Base-by-base conservation (phyloP, 352 stramenopile species). In the Pythium volutum region DNA sequence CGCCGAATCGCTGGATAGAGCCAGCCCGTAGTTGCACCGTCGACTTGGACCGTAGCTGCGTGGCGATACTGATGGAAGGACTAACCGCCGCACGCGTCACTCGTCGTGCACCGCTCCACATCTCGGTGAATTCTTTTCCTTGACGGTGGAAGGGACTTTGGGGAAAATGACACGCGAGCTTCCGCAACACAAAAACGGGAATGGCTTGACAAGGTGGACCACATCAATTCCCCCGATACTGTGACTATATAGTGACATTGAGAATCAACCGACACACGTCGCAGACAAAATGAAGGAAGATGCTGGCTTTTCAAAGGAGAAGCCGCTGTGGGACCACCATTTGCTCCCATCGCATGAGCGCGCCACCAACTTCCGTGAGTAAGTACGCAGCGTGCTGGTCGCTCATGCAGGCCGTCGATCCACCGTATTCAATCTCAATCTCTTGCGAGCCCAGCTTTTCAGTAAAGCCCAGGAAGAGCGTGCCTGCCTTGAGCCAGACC, bases 1-100 rank as follows among this genome's bases (percentile, higher is more conserved):
- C 82, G 81, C 11, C 79, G 79, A 41, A 89, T 73, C n/a, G 91
- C 59, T 8, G 92, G 63, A 53, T 90, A 64, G 27, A 55, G 51
- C 74, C 48, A 27, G 29, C 29, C 55, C 45, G 55, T 29, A 54
- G 42, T 33, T 53, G 42, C 29, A 39, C 49, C 26, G n/a, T 61
- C 55, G 52, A 50, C 23, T 59, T 49, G 38, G 26, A n/a, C 3
- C 53, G 53, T 20, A 59, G 53, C 27, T 50, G 53, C 41, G 23
- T 27, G 16, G n/a, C 25, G n/a, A 26, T 18, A 15, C 23, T 11
- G 53, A 39, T 10, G 15, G 26, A 70, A 47, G 2, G 74, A 49
- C 42, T 71, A 64, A 26, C 65, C 64, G 56, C 77, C 65, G 50
- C 59, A 20, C 11, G 59, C 41, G 36, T 46, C 23, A 36, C 38